These are phyloP conservation scores for Arachis hypogaea DNA, from an alignment of 306 rosid species.

Conservation along the genomic window DNA sequence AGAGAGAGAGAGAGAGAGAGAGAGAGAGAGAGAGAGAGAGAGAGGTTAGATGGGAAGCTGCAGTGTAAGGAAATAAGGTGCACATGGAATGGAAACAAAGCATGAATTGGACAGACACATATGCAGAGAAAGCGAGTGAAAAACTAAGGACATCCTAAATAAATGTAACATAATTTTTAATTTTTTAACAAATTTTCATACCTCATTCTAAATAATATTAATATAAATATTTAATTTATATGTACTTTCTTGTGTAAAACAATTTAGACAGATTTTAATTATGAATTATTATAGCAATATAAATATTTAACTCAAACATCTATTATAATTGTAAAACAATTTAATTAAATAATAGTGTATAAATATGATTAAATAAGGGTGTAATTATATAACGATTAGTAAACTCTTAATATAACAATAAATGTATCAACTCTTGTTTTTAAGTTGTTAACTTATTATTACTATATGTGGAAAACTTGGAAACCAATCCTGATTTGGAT, in stretches of 20 bases:
- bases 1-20: slow-evolving; percentile 28
- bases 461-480: neutral
- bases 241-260: too few relatives aligned
- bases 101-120: slow-evolving; percentile 35
- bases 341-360: too few relatives aligned
- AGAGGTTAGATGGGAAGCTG: slow-evolving; percentile 45
- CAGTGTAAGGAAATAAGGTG: slow-evolving; percentile 47
- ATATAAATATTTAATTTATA: too few relatives aligned
- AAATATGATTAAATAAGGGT: too few relatives aligned
- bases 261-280: too few relatives aligned
- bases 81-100: slow-evolving; percentile 61
- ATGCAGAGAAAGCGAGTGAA: slow-evolving; percentile 55
- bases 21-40: slow-evolving; percentile 35
- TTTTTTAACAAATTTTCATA: slow-evolving; percentile 34
- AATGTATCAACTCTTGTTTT: neutral
- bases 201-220: slow-evolving; percentile 3
- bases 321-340: too few relatives aligned
- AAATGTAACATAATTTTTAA: slow-evolving; percentile 27
- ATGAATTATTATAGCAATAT: too few relatives aligned
- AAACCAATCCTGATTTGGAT: neutral
- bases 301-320: too few relatives aligned
- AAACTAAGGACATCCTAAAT: slow-evolving; percentile 47
- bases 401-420: too few relatives aligned
- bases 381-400: too few relatives aligned
- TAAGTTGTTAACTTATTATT: neutral